Evolutionary conservation across 2,329 filamentous ascomycete species (phyloP).

Genomic region (Neonectria sp.): DNA sequence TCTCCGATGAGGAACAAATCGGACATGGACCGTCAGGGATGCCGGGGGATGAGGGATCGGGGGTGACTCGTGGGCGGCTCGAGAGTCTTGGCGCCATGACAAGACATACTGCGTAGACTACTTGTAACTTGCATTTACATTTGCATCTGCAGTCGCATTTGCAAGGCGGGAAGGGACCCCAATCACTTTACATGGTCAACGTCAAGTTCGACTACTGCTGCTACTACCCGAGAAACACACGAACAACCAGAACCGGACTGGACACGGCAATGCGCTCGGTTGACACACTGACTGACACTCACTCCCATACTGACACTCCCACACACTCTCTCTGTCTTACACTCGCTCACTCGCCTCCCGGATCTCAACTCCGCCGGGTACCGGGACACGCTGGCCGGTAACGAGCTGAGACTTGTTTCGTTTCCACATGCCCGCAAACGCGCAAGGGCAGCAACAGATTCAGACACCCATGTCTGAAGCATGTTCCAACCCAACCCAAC

Average conservation of each 20-base stretch:
- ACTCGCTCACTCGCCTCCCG: background rate
- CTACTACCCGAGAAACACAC: no score
- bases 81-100: conserved; percentile 1
- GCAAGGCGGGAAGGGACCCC: no score
- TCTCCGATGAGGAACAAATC: conserved; percentile 4
- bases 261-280: no score
- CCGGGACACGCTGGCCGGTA: background rate
- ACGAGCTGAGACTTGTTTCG: conserved; percentile 4
- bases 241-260: background rate
- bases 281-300: no score
- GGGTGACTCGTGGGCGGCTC: background rate
- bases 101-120: background rate
- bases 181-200: background rate
- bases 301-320: no score
- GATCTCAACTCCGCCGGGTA: background rate
- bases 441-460: conserved; percentile 5
- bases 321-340: background rate
- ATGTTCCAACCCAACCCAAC: background rate
- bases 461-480: conserved; percentile 12
- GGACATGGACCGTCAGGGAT: conserved; percentile 9
- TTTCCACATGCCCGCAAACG: background rate
- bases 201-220: background rate
- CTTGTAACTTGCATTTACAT: background rate
- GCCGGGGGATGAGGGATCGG: conserved; percentile 6
- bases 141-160: background rate